Evolutionary conservation across 140 eudicot genomes (phyloP), one percentile per base, ranked within the genome.

Genomic region (Artemisia princeps): DNA sequence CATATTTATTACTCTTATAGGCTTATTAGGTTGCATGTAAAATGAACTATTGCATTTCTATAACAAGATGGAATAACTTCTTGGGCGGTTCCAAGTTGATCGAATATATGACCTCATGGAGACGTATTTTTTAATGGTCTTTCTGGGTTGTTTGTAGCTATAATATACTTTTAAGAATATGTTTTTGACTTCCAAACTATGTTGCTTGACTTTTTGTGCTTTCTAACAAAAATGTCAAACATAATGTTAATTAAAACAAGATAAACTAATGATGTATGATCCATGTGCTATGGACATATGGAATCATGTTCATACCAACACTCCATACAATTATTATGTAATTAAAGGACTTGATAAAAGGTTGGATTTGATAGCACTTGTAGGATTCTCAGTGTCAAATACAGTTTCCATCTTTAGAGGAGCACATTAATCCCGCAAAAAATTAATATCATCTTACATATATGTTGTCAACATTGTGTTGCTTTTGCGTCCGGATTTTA

Each of bases 221-320:
- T 71, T 51, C 15, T 37, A 40, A 17, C 24, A 4, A 73, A 44
- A 64, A 11, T 44, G 8, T 70, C 45, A 71, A 50, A 30, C 55
- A 51, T 30, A 4, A 58, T 58, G 33, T 13, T 58, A 33, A 70
- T 24, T 13, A 49, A 42, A 26, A 37, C 55, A 26, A 37, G 45
- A 24, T 24, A 24, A 24, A 60, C 37, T 60, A 26, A 61, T 71
- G 24, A 37, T 60, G 62, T 19, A 71, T 55, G 55, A 55, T 42
- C 42, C 62, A 33, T 61, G 67, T 62, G 46, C 63, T 50, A 51
- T 37, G 61, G 15, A 37, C 63, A 51, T 52, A 50, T 33, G 42
- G 17, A 50, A 62, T 49, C 68, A 16, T 17, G 20, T 50, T 71
- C 69, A 51, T 28, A 30, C 33, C 53, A 30, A 30, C 60, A 58